Evolutionary conservation across 305 asterid genomes (phyloP).

Genomic region (Salvia sclarea): DNA sequence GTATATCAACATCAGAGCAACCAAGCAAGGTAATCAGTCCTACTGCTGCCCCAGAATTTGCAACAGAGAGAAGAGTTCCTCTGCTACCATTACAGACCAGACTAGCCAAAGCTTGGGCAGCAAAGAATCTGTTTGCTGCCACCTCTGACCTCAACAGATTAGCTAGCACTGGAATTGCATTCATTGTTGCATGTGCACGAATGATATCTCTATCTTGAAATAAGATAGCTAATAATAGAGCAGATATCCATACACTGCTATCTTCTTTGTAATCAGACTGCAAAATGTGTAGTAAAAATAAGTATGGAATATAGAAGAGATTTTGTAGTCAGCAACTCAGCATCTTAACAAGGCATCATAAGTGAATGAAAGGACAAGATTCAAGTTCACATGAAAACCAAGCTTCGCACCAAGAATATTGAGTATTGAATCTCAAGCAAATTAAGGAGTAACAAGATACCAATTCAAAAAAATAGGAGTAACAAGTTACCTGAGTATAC

Average conservation of each 20-base stretch:
- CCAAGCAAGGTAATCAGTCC: slow-evolving; percentile 96
- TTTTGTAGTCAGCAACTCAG: too few relatives aligned
- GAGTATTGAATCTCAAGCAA: background rate
- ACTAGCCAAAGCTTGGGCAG: slow-evolving; percentile 94
- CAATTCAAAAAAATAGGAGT: too few relatives aligned
- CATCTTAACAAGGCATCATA: too few relatives aligned
- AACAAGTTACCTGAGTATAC: background rate
- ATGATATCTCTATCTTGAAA: slow-evolving; percentile 91
- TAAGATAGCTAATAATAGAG: slow-evolving; percentile 72
- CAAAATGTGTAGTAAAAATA: background rate
- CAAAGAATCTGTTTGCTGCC: slow-evolving; percentile 83
- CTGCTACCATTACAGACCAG: slow-evolving; percentile 99
- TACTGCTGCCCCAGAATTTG: slow-evolving; percentile 91
- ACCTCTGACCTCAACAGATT: slow-evolving; percentile 87
- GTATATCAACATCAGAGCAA: slow-evolving; percentile 82
- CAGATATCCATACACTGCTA: slow-evolving; percentile 84
- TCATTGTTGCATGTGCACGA: slow-evolving; percentile 81
- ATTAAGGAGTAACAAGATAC: background rate
- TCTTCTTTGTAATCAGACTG: slow-evolving; percentile 91
- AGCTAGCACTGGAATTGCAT: slow-evolving; percentile 80
- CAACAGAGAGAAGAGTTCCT: slow-evolving; percentile 98
- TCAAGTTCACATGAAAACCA: too few relatives aligned
- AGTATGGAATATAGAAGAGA: background rate
- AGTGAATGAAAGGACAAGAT: too few relatives aligned
- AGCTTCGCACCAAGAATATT: background rate